Conservation (phyloP, 139 green algal species). For the Chlamydomonas schloesseri region DNA sequence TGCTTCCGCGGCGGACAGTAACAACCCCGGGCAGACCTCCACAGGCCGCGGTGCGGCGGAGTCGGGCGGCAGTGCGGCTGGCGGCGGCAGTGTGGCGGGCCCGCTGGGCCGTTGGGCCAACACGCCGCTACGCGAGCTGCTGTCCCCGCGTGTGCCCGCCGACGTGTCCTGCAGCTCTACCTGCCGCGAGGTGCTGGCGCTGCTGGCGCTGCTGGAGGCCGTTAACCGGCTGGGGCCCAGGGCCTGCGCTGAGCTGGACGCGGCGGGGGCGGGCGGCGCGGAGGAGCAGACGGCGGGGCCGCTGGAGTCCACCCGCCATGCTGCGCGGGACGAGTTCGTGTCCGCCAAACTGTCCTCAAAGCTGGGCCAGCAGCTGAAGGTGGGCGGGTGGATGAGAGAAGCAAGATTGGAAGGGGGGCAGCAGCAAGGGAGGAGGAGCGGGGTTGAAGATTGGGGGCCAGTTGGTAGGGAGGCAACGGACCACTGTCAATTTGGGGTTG, state of each 20-base stretch:
- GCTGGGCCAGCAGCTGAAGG: conserved; percentile 91
- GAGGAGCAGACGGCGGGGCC: conserved; percentile 21
- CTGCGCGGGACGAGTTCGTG: conserved; percentile 84
- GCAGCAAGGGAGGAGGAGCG: too few relatives aligned
- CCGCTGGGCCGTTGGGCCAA: conserved; percentile 54
- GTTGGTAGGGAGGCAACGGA: too few relatives aligned
- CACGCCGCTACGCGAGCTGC: conserved; percentile 67
- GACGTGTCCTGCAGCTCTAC: conserved; percentile 35
- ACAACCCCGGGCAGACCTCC: too few relatives aligned
- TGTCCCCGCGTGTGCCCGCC: conserved; percentile 56
- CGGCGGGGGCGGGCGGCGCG: conserved; percentile 5
- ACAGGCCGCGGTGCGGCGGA: conserved; percentile 1
- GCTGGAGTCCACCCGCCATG: conserved; percentile 46
- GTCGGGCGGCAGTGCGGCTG: too few relatives aligned
- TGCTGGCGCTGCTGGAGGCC: conserved; percentile 82
- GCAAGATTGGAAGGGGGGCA: too few relatives aligned
- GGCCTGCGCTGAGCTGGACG: conserved; percentile 29
- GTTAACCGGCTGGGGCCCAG: conserved; percentile 66
- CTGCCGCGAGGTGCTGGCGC: conserved; percentile 66
- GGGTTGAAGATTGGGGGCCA: too few relatives aligned
- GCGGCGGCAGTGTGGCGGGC: too few relatives aligned
- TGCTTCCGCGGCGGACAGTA: conserved; percentile 22
- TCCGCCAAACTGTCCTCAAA: conserved; percentile 91
- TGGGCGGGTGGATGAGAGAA: background rate
- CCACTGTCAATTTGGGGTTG: background rate